Conservation (phyloP, 2,329 filamentous ascomycete species). For the Colletotrichum lini region DNA sequence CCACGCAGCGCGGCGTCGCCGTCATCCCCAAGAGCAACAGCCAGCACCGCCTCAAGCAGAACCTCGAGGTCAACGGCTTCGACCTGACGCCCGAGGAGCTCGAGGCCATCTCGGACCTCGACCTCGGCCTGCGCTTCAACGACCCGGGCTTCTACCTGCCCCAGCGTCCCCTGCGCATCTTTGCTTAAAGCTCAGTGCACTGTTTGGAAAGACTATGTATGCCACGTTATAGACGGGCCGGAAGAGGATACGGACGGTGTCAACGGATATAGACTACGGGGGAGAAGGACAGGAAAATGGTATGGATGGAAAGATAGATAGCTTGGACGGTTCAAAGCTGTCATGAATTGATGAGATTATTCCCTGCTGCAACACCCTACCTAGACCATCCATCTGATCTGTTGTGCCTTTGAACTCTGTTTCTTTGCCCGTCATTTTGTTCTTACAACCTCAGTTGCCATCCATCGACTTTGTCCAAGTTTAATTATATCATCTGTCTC, state of each 20-base stretch:
- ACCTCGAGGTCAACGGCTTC: conserved; percentile 70
- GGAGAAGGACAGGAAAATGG: neutral
- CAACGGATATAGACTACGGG: too few relatives aligned
- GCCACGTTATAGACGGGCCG: neutral
- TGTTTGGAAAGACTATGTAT: neutral
- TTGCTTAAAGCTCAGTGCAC: conserved; percentile 56
- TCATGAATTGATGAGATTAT: conserved; percentile 23
- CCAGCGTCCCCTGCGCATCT: conserved; percentile 66
- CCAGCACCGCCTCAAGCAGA: conserved; percentile 63
- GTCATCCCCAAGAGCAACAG: conserved; percentile 77
- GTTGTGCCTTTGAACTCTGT: neutral
- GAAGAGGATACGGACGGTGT: neutral
- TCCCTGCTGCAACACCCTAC: neutral
- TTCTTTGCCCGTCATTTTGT: too few relatives aligned
- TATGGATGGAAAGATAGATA: neutral
- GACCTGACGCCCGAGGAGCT: conserved; percentile 69
- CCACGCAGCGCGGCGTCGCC: conserved; percentile 74
- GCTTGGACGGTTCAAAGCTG: neutral
- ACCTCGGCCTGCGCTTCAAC: conserved; percentile 72
- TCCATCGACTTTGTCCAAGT: neutral
- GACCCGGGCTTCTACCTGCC: conserved; percentile 62
- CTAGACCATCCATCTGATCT: too few relatives aligned
- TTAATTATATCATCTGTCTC: too few relatives aligned
- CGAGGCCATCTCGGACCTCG: conserved; percentile 67
- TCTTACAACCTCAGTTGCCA: too few relatives aligned